Conservation (phyloP, 495 filamentous ascomycete genomes). For the Penicillium waksmanii region DNA sequence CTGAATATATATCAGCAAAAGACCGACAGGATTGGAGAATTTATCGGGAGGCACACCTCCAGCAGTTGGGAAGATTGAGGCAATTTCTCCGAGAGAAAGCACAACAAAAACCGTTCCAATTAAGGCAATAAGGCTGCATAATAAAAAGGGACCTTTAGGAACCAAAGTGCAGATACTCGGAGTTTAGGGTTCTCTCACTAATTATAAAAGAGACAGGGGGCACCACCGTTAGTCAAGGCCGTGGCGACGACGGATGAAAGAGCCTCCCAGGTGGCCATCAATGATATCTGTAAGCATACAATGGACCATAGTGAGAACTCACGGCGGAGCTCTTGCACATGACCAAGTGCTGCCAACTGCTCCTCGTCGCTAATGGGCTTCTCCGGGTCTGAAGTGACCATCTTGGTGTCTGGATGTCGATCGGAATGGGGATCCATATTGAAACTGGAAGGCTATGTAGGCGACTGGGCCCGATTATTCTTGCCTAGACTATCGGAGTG, state of each 20-base stretch:
- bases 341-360: slow-evolving; percentile 29
- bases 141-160: background rate
- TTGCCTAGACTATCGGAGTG: background rate
- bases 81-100: slow-evolving; percentile 30
- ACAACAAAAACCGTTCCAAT: slow-evolving; percentile 29
- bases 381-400: slow-evolving; percentile 9
- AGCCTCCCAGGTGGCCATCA: slow-evolving; percentile 43
- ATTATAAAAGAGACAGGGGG: slow-evolving; percentile 40
- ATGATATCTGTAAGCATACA: slow-evolving; percentile 31
- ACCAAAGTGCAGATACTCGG: background rate
- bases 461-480: background rate
- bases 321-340: slow-evolving; percentile 34
- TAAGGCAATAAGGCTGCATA: slow-evolving; percentile 24
- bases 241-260: slow-evolving; percentile 29
- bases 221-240: slow-evolving; percentile 31
- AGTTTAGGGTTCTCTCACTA: slow-evolving; percentile 20
- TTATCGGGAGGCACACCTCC: slow-evolving; percentile 23
- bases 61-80: slow-evolving; percentile 30
- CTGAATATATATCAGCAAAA: slow-evolving; percentile 3
- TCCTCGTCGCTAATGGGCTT: slow-evolving; percentile 30
- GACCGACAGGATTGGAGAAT: background rate
- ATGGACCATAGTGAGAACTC: slow-evolving; percentile 34
- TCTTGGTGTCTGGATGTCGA: slow-evolving; percentile 10
- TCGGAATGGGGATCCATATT: slow-evolving; percentile 13
- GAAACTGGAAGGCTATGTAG: background rate